A percentile compares a stretch with the other conserved stretches of the same genome.
Evolutionary conservation across 108 stramenopile species (phyloP).

Genomic region (Pseudonitzschia multiseries): DNA sequence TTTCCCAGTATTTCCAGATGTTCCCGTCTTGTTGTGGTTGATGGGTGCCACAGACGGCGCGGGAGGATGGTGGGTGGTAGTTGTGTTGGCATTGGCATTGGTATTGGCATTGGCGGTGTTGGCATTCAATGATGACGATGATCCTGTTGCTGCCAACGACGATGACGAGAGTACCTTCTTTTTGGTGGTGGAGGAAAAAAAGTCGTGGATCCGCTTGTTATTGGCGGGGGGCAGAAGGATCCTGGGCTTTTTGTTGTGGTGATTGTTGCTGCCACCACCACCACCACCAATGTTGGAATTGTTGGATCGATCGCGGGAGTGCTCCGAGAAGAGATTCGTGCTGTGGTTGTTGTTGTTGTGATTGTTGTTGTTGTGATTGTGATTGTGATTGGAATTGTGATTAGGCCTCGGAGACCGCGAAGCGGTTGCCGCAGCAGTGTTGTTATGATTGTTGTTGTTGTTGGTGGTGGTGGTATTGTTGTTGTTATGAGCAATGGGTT

Average conservation of each 20-base stretch:
- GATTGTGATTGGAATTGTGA: conserved; percentile 5
- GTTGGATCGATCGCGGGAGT: conserved; percentile 39
- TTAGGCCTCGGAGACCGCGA: conserved; percentile 5
- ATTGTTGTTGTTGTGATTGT: not conserved
- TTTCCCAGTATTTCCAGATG: not conserved
- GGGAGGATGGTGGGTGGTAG: no score
- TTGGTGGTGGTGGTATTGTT: no score
- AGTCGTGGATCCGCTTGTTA: conserved; percentile 39
- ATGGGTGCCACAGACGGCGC: not conserved
- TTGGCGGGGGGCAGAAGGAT: conserved; percentile 24
- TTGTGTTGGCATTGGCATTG: no score
- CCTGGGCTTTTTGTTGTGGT: conserved; percentile 11
- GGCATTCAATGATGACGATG: no score
- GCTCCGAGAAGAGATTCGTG: conserved; percentile 15
- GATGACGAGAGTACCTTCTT: no score
- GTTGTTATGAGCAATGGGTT: conserved; percentile 2
- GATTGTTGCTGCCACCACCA: no score
- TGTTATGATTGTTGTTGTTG: not conserved
- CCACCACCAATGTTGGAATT: conserved; percentile 4
- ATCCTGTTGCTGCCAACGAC: no score
- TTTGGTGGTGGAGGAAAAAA: conserved; percentile 17
- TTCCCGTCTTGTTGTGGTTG: not conserved
- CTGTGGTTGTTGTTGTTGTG: not conserved
- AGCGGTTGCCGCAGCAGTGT: not conserved
- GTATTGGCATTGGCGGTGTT: no score